Base-by-base conservation (phyloP, 2,329 filamentous ascomycete species). In the Macroventuria anomochaeta region DNA sequence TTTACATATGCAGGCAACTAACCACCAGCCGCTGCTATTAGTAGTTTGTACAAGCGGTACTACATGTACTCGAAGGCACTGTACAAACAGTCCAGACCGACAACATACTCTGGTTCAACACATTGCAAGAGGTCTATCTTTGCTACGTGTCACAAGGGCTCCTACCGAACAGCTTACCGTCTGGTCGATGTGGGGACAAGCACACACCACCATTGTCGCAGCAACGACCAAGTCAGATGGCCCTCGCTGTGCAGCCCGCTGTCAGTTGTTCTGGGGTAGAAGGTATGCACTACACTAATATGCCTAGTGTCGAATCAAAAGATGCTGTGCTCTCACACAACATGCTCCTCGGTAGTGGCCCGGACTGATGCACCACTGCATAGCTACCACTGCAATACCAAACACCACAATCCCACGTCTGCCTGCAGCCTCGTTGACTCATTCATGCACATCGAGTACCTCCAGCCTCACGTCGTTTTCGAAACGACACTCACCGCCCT, bases 1-100 rank as follows among this genome's bases (percentile, higher is more conserved):
- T 54, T 66, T 63, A 65, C 59, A 60, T 53, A 60, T 33, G 42
- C 60, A 38, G 7, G 41, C 53, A 54, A 55, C 58, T 57, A 60
- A 58, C 41, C 37, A 39, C 46, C 51, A 53, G 55, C 60, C 59
- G 55, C 55, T 55, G 57, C 55, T 53, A 44, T 63, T 61, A 61
- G 54, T 53, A 55, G 61, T 51, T 54, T 48, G 41, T 48, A 46
- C 36, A 46, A 51, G 41, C 48, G 23, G 39, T 53, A 46, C 37
- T 42, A 28, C n/a, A 31, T 17, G 26, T 12, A 31, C 46, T 41
- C 26, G 11, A 28, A 21, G 12, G 7, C 41, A 48, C 32, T 31
- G 34, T 51, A 28, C 46, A 23, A 23, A 20, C 36, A 40, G 25
- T 34, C 44, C 32, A 48, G 50, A 47, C 46, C 46, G 28, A 21